Conservation (phyloP, 306 rosid species). For the Sindora glabra region DNA sequence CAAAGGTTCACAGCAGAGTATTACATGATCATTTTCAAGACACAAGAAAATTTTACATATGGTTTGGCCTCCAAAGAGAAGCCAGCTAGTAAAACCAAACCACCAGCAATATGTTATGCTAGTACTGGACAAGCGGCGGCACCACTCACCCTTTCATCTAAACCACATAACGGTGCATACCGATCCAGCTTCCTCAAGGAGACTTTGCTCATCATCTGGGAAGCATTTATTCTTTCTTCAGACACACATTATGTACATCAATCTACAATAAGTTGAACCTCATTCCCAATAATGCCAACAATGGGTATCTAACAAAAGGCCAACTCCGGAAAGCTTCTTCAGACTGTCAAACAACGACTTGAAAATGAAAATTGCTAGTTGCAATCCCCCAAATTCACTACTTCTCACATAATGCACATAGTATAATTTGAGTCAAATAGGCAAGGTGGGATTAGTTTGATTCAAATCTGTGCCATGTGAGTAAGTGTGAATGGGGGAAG, state of each 20-base stretch:
- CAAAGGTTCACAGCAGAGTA: no score
- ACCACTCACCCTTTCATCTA: not conserved
- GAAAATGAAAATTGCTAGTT: no score
- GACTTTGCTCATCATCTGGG: not conserved
- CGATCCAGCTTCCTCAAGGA: not conserved
- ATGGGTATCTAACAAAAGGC: not conserved
- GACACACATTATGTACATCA: not conserved
- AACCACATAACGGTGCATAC: not conserved
- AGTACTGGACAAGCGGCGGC: not conserved
- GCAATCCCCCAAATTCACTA: no score
- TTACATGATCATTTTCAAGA: not conserved
- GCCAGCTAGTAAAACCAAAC: not conserved
- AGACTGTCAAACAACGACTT: no score
- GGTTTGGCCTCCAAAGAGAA: not conserved
- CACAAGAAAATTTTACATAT: not conserved
- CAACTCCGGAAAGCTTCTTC: not conserved
- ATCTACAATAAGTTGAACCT: conserved; percentile 18
- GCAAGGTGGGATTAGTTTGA: no score
- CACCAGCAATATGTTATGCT: not conserved
- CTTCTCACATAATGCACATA: no score
- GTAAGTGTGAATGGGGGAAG: no score
- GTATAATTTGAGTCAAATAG: no score
- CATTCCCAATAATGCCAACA: not conserved
- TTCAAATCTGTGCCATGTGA: no score
- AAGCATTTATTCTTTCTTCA: conserved; percentile 5